Percentiles rank a stretch among this genome's conserved stretches.
phyloP scores from a whole-genome alignment of 1,284 basidiomycete species.

The Vanrija humicola region DNA sequence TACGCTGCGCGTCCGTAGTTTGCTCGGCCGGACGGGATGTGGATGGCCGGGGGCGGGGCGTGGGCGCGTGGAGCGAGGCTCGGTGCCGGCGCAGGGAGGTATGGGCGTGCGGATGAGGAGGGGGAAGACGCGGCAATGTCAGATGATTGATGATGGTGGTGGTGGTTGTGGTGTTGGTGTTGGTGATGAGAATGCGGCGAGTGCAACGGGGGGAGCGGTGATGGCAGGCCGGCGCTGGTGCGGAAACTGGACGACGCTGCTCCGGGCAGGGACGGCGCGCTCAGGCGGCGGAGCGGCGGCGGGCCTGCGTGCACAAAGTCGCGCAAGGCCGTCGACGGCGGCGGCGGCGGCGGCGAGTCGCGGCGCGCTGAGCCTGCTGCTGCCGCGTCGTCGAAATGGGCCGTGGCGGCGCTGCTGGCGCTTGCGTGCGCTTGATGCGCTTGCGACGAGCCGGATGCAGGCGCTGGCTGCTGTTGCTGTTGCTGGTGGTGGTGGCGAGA shows the following conservation, averaged over 20 bases:
- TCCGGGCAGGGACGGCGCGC: neutral
- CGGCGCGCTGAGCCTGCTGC: neutral
- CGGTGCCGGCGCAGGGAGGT: slow-evolving; percentile 7
- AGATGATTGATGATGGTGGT: neutral
- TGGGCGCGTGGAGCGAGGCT: slow-evolving; percentile 8
- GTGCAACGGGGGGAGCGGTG: neutral
- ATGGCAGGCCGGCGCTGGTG: neutral
- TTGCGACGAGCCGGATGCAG: neutral
- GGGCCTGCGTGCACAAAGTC: slow-evolving; percentile 12
- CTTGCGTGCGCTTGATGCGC: neutral
- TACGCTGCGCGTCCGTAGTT: neutral
- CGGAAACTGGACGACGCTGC: neutral
- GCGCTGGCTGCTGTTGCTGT: neutral
- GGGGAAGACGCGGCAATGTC: neutral
- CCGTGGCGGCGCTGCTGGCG: neutral
- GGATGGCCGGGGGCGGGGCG: slow-evolving; percentile 13
- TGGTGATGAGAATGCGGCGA: neutral
- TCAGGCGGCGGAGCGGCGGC: slow-evolving; percentile 12
- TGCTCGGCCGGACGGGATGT: slow-evolving; percentile 1
- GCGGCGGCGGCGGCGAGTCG: neutral
- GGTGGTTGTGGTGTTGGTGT: neutral
- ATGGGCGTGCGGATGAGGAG: neutral
- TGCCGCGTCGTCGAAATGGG: neutral
- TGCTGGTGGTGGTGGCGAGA: neutral
- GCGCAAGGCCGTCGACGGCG: neutral